These are phyloP conservation scores for Bjerkandera adusta DNA, from an alignment of 1,284 basidiomycete species.

Conservation along the genomic window DNA sequence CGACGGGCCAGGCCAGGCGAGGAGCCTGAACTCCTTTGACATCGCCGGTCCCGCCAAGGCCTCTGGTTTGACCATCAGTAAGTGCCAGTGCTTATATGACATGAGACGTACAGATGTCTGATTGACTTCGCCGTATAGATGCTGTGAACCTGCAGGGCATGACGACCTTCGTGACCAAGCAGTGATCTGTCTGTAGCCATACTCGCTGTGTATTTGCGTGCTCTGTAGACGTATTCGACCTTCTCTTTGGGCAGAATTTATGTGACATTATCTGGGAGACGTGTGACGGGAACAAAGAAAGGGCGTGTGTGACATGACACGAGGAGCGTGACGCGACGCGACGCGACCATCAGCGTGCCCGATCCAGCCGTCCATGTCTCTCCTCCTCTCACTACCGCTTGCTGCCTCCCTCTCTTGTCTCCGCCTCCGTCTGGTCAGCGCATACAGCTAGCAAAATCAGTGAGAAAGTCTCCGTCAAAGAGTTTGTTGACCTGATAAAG, in stretches of 20 bases:
- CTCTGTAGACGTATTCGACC: no score
- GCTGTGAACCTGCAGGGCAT: neutral
- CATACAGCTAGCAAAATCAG: neutral
- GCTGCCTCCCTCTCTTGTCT: neutral
- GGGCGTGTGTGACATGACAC: no score
- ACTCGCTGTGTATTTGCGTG: no score
- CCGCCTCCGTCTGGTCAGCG: neutral
- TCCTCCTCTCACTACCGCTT: neutral
- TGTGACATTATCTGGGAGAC: no score
- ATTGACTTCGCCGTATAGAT: neutral
- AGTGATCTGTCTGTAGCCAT: no score
- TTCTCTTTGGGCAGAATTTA: no score
- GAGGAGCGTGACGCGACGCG: conserved; percentile 7
- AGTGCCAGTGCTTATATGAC: no score
- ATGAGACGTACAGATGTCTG: neutral
- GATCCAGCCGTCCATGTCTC: neutral
- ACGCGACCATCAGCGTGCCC: neutral
- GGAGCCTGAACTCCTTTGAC: conserved; percentile 21
- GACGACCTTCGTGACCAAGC: neutral
- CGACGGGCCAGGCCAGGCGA: conserved; percentile 24
- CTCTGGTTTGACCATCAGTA: conserved; percentile 17
- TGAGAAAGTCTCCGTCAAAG: neutral
- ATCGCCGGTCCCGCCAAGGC: conserved; percentile 13
- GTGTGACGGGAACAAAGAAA: no score
- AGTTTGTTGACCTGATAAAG: neutral